These are phyloP conservation scores for Meyerozyma carpophila DNA, from an alignment of 1,139 yeast species.

Conservation along the genomic window DNA sequence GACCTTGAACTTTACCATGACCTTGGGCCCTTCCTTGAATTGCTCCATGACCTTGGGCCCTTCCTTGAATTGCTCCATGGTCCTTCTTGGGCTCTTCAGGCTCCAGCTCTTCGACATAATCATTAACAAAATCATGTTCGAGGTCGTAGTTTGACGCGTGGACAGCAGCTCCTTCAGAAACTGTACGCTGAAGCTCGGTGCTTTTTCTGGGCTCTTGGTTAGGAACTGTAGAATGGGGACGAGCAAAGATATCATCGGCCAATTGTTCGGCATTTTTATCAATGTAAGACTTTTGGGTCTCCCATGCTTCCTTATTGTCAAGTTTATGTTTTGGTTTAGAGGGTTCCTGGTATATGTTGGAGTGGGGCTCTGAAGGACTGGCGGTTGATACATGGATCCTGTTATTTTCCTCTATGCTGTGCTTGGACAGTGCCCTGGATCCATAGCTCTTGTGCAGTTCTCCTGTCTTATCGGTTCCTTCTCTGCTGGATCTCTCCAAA, in stretches of 20 bases:
- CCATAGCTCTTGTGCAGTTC: not conserved
- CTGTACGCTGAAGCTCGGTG: not conserved
- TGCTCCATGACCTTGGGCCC: not conserved
- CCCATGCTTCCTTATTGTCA: conserved; percentile 37
- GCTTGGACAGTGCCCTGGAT: not conserved
- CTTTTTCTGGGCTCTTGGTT: conserved; percentile 3
- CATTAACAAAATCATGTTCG: not conserved
- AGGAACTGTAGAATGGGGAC: conserved; percentile 4
- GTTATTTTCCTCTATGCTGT: not conserved
- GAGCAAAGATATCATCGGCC: conserved; percentile 37
- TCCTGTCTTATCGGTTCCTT: not conserved
- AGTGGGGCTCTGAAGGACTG: not conserved
- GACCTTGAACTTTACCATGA: too few species aligned
- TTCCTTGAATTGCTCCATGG: not conserved
- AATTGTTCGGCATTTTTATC: conserved; percentile 30
- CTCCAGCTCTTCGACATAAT: not conserved
- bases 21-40: too few species aligned
- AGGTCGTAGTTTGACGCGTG: not conserved
- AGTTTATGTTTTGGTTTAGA: conserved; percentile 13
- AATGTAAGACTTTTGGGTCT: conserved; percentile 13
- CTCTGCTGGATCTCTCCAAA: not conserved
- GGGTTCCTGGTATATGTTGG: not conserved
- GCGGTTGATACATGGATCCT: not conserved
- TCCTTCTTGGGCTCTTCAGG: not conserved
- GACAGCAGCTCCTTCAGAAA: not conserved